Percentiles rank a stretch among this genome's conserved stretches.
Evolutionary conservation across 2,329 filamentous ascomycete species (phyloP).

Genomic region (Karstenula rhodostoma): DNA sequence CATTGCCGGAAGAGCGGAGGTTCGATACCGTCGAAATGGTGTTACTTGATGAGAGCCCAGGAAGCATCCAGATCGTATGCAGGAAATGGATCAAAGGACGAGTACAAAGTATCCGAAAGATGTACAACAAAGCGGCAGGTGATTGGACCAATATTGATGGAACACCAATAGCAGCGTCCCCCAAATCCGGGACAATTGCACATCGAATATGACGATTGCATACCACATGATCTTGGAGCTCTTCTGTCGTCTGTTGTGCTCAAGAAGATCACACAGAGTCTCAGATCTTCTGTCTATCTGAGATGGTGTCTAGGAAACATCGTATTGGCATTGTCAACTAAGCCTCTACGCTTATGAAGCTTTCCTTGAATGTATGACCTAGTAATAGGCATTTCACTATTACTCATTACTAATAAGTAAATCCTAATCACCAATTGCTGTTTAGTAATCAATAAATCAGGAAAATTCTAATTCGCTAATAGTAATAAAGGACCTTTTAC

Average conservation of each 20-base stretch:
- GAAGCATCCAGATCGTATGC: constrained; percentile 8
- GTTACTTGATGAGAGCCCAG: background rate
- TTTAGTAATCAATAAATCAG: too few relatives aligned
- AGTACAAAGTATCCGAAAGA: background rate
- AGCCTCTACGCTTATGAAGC: background rate
- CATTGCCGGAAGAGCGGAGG: constrained; percentile 7
- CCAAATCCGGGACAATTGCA: background rate
- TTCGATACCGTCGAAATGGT: constrained; percentile 12
- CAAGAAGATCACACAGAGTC: too few relatives aligned
- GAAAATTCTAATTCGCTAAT: too few relatives aligned
- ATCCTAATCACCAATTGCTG: too few relatives aligned
- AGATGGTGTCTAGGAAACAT: too few relatives aligned
- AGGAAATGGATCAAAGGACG: background rate
- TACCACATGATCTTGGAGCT: too few relatives aligned
- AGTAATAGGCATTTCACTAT: too few relatives aligned
- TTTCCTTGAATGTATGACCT: background rate
- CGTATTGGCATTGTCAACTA: background rate
- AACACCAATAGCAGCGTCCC: background rate
- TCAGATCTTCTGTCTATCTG: too few relatives aligned
- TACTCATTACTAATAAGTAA: too few relatives aligned
- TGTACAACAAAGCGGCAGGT: background rate
- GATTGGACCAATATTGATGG: background rate
- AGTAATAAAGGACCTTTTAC: too few relatives aligned
- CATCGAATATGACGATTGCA: background rate
- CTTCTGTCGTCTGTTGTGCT: background rate